These are phyloP conservation scores for Gossypium ekmanianum DNA, from an alignment of 345 rosid species.

Conservation along the genomic window DNA sequence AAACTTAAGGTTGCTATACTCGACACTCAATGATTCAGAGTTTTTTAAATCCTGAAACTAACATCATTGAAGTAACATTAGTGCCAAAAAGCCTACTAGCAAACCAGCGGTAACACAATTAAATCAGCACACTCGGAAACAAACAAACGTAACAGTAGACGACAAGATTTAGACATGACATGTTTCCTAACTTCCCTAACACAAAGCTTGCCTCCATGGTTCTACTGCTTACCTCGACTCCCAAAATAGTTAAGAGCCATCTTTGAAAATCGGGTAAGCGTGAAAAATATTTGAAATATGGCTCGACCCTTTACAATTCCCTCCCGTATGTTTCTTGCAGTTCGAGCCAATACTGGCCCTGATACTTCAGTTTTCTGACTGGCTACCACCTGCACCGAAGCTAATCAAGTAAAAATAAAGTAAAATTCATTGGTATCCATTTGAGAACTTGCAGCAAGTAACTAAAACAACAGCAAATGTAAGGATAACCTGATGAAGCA, in stretches of 20 bases:
- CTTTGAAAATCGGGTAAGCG: conserved; percentile 44
- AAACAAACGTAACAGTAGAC: neutral
- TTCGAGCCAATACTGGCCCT: conserved; percentile 54
- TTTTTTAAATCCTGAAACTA: neutral
- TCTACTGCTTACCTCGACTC: conserved; percentile 40
- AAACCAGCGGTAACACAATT: neutral
- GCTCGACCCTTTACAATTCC: conserved; percentile 70
- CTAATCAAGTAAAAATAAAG: conserved; percentile 62
- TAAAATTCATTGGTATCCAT: conserved; percentile 32
- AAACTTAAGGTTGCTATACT: neutral
- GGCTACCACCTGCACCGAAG: conserved; percentile 57
- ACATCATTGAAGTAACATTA: neutral
- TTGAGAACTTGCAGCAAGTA: neutral
- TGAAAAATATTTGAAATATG: conserved; percentile 44
- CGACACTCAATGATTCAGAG: neutral
- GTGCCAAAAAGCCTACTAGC: neutral
- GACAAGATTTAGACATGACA: conserved; percentile 7
- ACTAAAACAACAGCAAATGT: neutral
- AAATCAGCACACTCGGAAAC: neutral
- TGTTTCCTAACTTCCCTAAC: conserved; percentile 25
- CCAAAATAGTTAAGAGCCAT: conserved; percentile 41
- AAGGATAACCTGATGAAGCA: conserved; percentile 45
- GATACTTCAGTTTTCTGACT: conserved; percentile 30
- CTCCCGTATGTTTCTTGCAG: conserved; percentile 52
- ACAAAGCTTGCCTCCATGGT: conserved; percentile 16